Evolutionary conservation across 2,329 filamentous ascomycete genomes (phyloP).

Genomic region (Diaporthe sp.): DNA sequence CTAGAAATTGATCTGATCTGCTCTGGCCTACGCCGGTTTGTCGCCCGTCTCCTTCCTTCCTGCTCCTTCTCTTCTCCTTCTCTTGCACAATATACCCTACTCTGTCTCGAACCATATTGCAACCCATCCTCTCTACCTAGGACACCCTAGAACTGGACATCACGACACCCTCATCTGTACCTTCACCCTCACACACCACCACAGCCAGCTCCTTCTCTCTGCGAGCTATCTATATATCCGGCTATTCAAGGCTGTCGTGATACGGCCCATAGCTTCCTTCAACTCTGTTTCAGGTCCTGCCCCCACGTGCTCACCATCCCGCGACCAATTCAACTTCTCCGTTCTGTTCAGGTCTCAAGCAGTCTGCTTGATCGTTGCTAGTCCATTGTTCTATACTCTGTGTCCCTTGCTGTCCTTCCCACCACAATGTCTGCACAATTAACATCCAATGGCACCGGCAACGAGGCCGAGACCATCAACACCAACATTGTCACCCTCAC

Average conservation of each 20-base stretch:
- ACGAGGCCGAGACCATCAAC: slow-evolving; percentile 85
- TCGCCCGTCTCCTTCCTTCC: slow-evolving; percentile 20
- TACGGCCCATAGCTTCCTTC: slow-evolving; percentile 20
- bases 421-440: slow-evolving; percentile 38
- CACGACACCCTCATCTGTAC: not conserved
- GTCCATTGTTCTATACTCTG: not conserved
- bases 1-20: slow-evolving; percentile 21
- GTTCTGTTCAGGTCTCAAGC: slow-evolving; percentile 5
- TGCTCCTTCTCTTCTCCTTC: not conserved
- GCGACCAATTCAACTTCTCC: not conserved
- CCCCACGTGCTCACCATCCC: not conserved
- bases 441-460: slow-evolving; percentile 53
- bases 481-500: slow-evolving; percentile 96
- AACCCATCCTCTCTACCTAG: not conserved
- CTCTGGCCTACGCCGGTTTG: slow-evolving; percentile 5
- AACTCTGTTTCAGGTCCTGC: not conserved
- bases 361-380: slow-evolving; percentile 14
- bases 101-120: not conserved
- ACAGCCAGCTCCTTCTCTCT: not conserved
- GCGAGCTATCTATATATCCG: not conserved
- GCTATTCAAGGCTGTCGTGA: slow-evolving; percentile 1
- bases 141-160: not conserved
- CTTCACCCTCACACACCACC: not conserved
- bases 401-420: not conserved
- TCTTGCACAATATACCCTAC: not conserved